Conservation (phyloP, 1,139 yeast species). For the Hansenula lynferdii region DNA sequence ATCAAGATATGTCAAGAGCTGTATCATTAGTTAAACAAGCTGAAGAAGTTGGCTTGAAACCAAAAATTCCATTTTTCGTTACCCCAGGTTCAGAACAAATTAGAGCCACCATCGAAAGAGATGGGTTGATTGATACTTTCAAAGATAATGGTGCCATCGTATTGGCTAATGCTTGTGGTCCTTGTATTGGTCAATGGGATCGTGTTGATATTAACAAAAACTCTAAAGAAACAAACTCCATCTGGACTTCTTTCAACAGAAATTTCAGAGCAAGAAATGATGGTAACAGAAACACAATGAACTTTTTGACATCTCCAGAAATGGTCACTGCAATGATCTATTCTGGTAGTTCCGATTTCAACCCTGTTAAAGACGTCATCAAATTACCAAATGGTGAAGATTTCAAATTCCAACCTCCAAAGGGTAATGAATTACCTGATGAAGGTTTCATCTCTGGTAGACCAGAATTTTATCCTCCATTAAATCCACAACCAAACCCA, state of each 20-base stretch:
- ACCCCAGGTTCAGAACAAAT: constrained; percentile 99
- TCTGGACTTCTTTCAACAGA: constrained; percentile 93
- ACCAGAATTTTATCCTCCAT: constrained; percentile 77
- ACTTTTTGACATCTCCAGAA: constrained; percentile 95
- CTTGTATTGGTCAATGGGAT: constrained; percentile 99
- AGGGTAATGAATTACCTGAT: constrained; percentile 80
- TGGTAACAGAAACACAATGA: constrained; percentile 96
- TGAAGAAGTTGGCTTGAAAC: constrained; percentile 76
- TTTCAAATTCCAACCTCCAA: constrained; percentile 71
- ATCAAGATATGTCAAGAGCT: constrained; percentile 96
- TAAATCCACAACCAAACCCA: constrained; percentile 68
- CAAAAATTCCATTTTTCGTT: constrained; percentile 87
- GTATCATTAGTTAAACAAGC: constrained; percentile 87
- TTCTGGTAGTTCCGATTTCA: constrained; percentile 84
- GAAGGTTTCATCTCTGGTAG: constrained; percentile 82
- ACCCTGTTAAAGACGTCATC: constrained; percentile 80
- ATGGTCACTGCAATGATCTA: constrained; percentile 95
- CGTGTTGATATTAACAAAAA: constrained; percentile 63
- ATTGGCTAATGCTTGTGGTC: constrained; percentile 97
- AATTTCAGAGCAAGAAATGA: constrained; percentile 97
- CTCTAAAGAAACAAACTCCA: constrained; percentile 68
- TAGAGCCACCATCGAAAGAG: constrained; percentile 95
- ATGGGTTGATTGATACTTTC: constrained; percentile 78
- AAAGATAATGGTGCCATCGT: constrained; percentile 85
- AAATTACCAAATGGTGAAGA: constrained; percentile 56